phyloP scores from a whole-genome alignment of 352 stramenopile species.

The Pythium aquatile region DNA sequence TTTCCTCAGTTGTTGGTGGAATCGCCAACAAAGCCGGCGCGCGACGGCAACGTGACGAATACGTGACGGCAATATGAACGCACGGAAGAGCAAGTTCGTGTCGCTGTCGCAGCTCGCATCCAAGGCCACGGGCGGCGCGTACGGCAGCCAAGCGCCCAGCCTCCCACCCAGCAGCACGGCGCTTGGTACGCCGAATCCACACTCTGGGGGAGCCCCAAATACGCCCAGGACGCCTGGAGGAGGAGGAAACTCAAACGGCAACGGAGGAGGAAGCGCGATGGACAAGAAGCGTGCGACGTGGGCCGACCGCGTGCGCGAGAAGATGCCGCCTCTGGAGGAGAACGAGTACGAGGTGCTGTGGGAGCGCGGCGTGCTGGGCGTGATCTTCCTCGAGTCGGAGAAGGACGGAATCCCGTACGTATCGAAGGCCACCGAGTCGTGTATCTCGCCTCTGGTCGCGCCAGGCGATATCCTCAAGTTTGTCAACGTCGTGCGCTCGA shows the following conservation, averaged over 20 bases:
- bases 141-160: constrained; percentile 19
- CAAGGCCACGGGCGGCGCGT: constrained; percentile 40
- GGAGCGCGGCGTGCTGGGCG: constrained; percentile 81
- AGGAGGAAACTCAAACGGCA: not conserved
- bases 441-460: constrained; percentile 66
- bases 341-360: constrained; percentile 88
- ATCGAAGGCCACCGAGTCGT: constrained; percentile 85
- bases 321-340: constrained; percentile 66
- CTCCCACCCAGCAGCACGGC: constrained; percentile 17
- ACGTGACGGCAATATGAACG: not conserved
- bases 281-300: constrained; percentile 41
- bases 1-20: not conserved
- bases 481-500: constrained; percentile 83
- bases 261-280: constrained; percentile 9
- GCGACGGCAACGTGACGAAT: not conserved
- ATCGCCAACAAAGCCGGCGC: not conserved
- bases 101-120: constrained; percentile 40
- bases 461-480: constrained; percentile 81
- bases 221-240: constrained; percentile 1
- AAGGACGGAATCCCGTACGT: constrained; percentile 85
- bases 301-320: constrained; percentile 80
- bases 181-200: not conserved
- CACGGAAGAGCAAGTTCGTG: constrained; percentile 64
- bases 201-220: not conserved
- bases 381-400: constrained; percentile 87